Evolutionary conservation across 345 rosid species (phyloP).

Genomic region (Eucalyptus shirleyi): DNA sequence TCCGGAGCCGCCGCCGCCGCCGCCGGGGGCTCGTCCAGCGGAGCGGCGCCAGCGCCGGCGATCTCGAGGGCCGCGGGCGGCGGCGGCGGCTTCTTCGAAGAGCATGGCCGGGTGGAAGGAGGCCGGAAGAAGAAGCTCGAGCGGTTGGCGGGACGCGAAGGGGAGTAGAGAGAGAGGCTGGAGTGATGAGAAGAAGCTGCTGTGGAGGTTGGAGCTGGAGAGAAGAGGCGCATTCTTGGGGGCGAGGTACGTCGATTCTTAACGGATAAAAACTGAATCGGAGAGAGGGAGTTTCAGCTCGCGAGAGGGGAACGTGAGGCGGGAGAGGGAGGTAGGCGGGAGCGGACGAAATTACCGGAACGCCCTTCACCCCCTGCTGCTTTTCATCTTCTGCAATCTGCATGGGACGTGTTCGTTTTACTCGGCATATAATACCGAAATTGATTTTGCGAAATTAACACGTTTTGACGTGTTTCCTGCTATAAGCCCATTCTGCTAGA

Average conservation of each 20-base stretch:
- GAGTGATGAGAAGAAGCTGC: conserved; percentile 8
- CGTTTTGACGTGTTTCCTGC: no score
- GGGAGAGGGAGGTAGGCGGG: conserved; percentile 3
- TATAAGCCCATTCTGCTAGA: background rate
- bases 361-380: background rate
- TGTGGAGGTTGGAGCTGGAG: conserved; percentile 28
- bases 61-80: background rate
- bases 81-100: background rate
- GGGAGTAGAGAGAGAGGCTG: conserved; percentile 23
- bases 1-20: background rate
- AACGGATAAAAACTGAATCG: conserved; percentile 38
- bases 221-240: conserved; percentile 2
- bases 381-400: background rate
- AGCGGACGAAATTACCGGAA: background rate
- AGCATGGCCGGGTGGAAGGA: background rate
- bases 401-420: rapidly evolving
- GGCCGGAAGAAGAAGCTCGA: conserved; percentile 4
- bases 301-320: conserved; percentile 13
- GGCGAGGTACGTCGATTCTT: background rate
- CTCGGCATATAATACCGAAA: background rate
- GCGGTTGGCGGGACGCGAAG: conserved; percentile 17
- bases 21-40: background rate
- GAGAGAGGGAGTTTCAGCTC: background rate
- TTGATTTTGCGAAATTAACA: background rate
- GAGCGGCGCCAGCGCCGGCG: background rate